Evolutionary conservation across 139 green algal species (phyloP), one percentile per base, ranked within the genome.

Genomic region (Zygnema cylindricum): DNA sequence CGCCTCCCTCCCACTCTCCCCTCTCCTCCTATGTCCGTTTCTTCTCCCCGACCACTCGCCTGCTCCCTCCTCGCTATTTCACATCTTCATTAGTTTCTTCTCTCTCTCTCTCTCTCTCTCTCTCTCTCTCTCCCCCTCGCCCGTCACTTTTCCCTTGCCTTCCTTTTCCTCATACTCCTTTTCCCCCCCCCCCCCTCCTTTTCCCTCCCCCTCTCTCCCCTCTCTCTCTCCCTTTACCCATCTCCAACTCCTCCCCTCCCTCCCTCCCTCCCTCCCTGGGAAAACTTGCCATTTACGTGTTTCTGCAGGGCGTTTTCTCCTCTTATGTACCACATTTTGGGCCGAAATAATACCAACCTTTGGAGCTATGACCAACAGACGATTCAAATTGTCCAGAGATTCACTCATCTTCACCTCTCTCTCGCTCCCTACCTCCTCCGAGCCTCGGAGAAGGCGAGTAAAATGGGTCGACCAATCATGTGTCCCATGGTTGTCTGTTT

Each of bases 321-420:
- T 39, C 85, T 89, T 40, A 89, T 89, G 85, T 71, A 85, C 25
- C 85, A 89, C 71, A n/a, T n/a, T n/a, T 89, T 89, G 30, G 71
- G 73, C 42, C 85, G 84, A 69, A 41, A 69, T 71, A 89, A 89
- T 71, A 89, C 75, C 11, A 71, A 71, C 33, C 85, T 71, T 30
- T 89, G 85, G 85, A 63, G 84, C 41, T 89, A 89, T 63, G 75
- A 85, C 38, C 25, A 32, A 1, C 0, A 43, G 2, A 85, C 73
- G 23, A 22, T 89, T 22, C 3, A 39, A 39, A 69, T 85, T 42
- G 84, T 85, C 63, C 42, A 57, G 30, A 41, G 73, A 40, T 89
- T 85, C n/a, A 43, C 73, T 1, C 73, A 71, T 30, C 71, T 89
- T 21, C 85, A 89, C 85, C 71, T 89, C 32, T 42, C 41, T 41